Percentiles rank a stretch among this genome's conserved stretches.
Evolutionary conservation across 1,284 basidiomycete genomes (phyloP).

Genomic region (Cryptococcus jaspeensis): DNA sequence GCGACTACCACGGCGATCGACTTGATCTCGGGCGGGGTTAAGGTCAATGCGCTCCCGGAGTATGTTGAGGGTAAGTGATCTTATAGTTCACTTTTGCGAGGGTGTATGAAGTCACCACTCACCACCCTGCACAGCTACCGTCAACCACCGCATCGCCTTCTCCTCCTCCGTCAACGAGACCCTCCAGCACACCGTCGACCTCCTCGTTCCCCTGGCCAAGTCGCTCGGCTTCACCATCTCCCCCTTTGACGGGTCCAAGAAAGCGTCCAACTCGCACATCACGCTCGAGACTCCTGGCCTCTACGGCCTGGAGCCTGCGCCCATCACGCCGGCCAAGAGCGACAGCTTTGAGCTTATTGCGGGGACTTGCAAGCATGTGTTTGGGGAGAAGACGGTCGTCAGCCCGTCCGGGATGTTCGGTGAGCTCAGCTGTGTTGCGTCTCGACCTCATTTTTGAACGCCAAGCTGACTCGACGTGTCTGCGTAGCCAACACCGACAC

Average conservation of each 20-base stretch:
- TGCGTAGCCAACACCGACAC: conserved; percentile 52
- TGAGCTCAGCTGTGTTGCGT: conserved; percentile 11
- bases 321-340: conserved; percentile 50
- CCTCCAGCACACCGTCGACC: conserved; percentile 42
- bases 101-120: neutral
- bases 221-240: conserved; percentile 48
- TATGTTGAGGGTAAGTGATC: conserved; percentile 37
- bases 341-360: conserved; percentile 51
- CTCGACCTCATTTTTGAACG: no score
- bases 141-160: conserved; percentile 20
- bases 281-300: conserved; percentile 19
- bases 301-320: conserved; percentile 52
- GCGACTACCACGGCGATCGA: conserved; percentile 49
- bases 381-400: conserved; percentile 51
- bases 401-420: conserved; percentile 55
- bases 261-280: conserved; percentile 23
- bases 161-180: conserved; percentile 52
- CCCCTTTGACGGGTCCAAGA: conserved; percentile 28
- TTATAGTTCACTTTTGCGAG: neutral
- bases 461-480: conserved; percentile 1
- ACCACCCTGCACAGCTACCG: conserved; percentile 7
- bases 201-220: conserved; percentile 50
- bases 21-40: conserved; percentile 49
- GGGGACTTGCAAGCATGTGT: conserved; percentile 50
- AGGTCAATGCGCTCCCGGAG: conserved; percentile 52